These are phyloP conservation scores for Zygosaccharomyces rouxii DNA, from an alignment of 805 yeast genomes.

Conservation along the genomic window DNA sequence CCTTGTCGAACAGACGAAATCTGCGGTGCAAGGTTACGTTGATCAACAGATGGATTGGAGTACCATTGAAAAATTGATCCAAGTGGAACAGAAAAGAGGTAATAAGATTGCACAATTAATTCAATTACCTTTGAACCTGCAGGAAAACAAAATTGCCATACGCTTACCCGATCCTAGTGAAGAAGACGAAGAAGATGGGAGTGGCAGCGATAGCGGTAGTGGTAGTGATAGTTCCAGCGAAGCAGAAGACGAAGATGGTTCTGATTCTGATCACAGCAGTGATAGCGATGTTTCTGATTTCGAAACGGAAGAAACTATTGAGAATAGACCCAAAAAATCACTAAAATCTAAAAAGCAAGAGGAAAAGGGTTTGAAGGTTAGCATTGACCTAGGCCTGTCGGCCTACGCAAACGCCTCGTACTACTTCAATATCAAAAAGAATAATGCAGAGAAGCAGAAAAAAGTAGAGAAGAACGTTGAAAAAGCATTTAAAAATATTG, in stretches of 20 bases:
- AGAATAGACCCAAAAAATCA: constrained; percentile 9
- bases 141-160: constrained; percentile 59
- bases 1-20: constrained; percentile 65
- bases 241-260: constrained; percentile 11
- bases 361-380: constrained; percentile 42
- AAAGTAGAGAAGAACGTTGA: constrained; percentile 75
- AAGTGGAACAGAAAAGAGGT: constrained; percentile 62
- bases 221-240: constrained; percentile 18
- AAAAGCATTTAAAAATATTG: constrained; percentile 78
- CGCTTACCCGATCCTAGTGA: constrained; percentile 38
- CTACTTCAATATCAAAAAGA: constrained; percentile 72
- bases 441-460: constrained; percentile 70
- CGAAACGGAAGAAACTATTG: constrained; percentile 16
- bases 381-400: constrained; percentile 63
- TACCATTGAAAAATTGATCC: constrained; percentile 71
- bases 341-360: constrained; percentile 10
- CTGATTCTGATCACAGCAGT: constrained; percentile 13
- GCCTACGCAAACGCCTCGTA: constrained; percentile 86
- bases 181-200: constrained; percentile 23
- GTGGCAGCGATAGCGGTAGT: constrained; percentile 33
- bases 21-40: constrained; percentile 59
- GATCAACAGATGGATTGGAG: constrained; percentile 94
- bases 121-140: constrained; percentile 62
- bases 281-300: constrained; percentile 20
- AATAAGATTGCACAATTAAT: constrained; percentile 61